Conservation (phyloP, 2,329 filamentous ascomycete genomes). For the Aspergillus japonicus region DNA sequence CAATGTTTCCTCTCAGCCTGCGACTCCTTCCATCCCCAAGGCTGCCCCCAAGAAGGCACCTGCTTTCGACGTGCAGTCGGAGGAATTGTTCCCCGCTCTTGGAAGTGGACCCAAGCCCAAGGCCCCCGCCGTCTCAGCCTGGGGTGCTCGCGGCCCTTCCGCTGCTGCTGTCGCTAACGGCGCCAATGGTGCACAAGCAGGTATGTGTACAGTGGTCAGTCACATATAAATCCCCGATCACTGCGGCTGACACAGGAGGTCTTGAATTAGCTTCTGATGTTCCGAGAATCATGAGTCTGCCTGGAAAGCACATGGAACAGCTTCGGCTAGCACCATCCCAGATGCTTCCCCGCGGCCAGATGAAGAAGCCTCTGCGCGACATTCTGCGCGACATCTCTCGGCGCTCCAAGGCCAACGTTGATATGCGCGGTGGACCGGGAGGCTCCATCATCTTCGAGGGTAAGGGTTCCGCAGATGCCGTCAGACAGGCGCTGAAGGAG, state of each 20-base stretch:
- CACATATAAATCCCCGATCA: background rate
- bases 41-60: conserved; percentile 41
- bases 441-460: conserved; percentile 80
- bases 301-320: conserved; percentile 76
- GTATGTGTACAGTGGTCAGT: conserved; percentile 39
- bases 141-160: conserved; percentile 64
- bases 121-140: conserved; percentile 66
- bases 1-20: conserved; percentile 21
- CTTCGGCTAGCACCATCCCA: conserved; percentile 73
- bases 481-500: conserved; percentile 85
- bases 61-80: conserved; percentile 76
- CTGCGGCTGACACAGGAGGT: background rate
- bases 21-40: conserved; percentile 43
- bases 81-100: conserved; percentile 91
- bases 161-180: conserved; percentile 47
- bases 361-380: conserved; percentile 82
- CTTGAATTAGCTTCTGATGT: conserved; percentile 28
- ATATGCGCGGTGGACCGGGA: conserved; percentile 69
- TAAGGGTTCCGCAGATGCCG: conserved; percentile 76
- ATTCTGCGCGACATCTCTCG: conserved; percentile 90
- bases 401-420: conserved; percentile 82
- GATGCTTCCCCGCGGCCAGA: conserved; percentile 70
- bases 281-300: conserved; percentile 67
- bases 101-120: conserved; percentile 67
- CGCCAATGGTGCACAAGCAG: conserved; percentile 54